Evolutionary conservation across 2,329 filamentous ascomycete species (phyloP).

Genomic region (Colletotrichum nymphaeae): DNA sequence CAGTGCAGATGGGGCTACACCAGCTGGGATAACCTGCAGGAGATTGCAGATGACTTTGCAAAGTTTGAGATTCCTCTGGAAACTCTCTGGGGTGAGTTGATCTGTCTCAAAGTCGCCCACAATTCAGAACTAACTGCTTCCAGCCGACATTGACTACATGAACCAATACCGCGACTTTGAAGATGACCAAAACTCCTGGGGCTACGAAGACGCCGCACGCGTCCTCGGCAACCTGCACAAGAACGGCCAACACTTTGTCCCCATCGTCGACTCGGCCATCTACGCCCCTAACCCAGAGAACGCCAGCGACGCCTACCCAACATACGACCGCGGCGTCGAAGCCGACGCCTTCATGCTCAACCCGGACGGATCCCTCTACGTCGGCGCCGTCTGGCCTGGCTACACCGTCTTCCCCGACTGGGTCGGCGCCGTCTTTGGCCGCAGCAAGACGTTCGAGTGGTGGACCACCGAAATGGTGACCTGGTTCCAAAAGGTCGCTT

Average conservation of each 20-base stretch:
- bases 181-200: slow-evolving; percentile 67
- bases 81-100: slow-evolving; percentile 69
- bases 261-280: slow-evolving; percentile 79
- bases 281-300: slow-evolving; percentile 81
- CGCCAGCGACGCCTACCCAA: slow-evolving; percentile 61
- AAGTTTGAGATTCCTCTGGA: slow-evolving; percentile 75
- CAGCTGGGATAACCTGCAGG: slow-evolving; percentile 76
- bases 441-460: slow-evolving; percentile 72
- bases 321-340: slow-evolving; percentile 71
- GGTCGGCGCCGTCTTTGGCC: slow-evolving; percentile 69
- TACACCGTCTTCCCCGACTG: slow-evolving; percentile 80
- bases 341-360: slow-evolving; percentile 66
- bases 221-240: slow-evolving; percentile 72
- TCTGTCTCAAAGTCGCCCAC: not conserved
- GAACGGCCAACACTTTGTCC: slow-evolving; percentile 74
- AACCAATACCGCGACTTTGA: slow-evolving; percentile 71
- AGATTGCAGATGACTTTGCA: slow-evolving; percentile 75
- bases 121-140: slow-evolving; percentile 20
- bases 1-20: slow-evolving; percentile 87
- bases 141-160: slow-evolving; percentile 80
- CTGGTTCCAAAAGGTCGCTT: slow-evolving; percentile 65
- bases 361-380: slow-evolving; percentile 65
- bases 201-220: slow-evolving; percentile 67
- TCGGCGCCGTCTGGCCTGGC: slow-evolving; percentile 80
- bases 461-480: slow-evolving; percentile 72